These are phyloP conservation scores for Leccinum obscurum DNA, from an alignment of 768 basidiomycete genomes.

Conservation along the genomic window DNA sequence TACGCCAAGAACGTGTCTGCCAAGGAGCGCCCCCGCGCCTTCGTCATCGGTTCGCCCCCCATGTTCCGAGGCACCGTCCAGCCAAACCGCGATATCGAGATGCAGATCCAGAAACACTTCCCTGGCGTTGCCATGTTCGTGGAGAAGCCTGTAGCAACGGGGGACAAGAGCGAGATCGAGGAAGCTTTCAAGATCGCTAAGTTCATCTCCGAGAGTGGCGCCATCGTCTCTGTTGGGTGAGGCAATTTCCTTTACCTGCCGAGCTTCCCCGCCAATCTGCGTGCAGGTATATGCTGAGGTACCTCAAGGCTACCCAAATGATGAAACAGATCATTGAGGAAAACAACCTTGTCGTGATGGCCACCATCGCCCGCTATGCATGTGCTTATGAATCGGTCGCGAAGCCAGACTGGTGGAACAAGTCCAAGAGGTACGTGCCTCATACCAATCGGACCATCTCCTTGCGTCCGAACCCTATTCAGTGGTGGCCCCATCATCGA, in stretches of 20 bases:
- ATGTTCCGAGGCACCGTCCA: conserved; percentile 83
- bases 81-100: conserved; percentile 81
- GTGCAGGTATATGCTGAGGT: conserved; percentile 86
- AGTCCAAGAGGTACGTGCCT: conserved; percentile 73
- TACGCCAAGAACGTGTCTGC: conserved; percentile 70
- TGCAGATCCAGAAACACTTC: conserved; percentile 84
- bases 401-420: conserved; percentile 94
- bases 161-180: conserved; percentile 63
- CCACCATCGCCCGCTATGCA: conserved; percentile 93
- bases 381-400: conserved; percentile 80
- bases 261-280: not conserved
- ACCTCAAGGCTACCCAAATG: conserved; percentile 90
- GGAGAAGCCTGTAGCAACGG: conserved; percentile 91
- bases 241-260: conserved; percentile 22
- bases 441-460: not conserved
- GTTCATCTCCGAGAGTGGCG: conserved; percentile 63
- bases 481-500: conserved; percentile 82
- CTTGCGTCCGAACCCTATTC: conserved; percentile 8
- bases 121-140: conserved; percentile 88
- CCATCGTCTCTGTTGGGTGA: conserved; percentile 88
- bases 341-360: conserved; percentile 93
- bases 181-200: conserved; percentile 73
- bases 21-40: conserved; percentile 70
- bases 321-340: conserved; percentile 97
- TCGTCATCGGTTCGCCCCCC: conserved; percentile 91